Evolutionary conservation across 176 grass and related monocot genomes (phyloP).

Genomic region (Bonia amplexicaulis): DNA sequence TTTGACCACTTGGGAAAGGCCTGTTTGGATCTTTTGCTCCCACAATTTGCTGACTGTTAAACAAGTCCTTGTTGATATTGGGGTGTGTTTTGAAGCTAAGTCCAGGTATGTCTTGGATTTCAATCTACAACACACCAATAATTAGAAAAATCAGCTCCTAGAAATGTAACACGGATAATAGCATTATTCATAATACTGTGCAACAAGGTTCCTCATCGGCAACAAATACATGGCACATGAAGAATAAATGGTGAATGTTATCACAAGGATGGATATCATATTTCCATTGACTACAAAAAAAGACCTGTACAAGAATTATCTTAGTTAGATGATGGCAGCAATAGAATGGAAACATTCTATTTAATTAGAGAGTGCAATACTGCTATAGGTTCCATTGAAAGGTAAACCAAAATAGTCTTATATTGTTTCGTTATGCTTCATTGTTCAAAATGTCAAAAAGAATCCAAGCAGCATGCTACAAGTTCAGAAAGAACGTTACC

Average conservation of each 20-base stretch:
- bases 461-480: neutral
- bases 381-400: neutral
- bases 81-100: constrained; percentile 87
- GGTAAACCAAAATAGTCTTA: neutral
- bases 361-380: neutral
- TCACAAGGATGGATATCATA: neutral
- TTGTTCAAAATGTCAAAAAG: neutral
- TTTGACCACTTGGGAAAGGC: constrained; percentile 81
- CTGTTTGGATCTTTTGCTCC: constrained; percentile 87
- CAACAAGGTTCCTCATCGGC: neutral
- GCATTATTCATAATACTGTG: neutral
- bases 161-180: neutral
- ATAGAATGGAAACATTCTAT: neutral
- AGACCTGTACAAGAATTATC: neutral
- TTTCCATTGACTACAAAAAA: neutral
- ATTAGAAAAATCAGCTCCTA: constrained; percentile 13
- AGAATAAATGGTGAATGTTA: neutral
- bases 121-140: constrained; percentile 49
- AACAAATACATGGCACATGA: neutral
- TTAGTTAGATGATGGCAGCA: neutral
- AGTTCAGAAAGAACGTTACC: constrained; percentile 30
- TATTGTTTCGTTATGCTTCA: neutral
- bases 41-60: constrained; percentile 69
- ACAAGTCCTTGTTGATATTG: constrained; percentile 78
- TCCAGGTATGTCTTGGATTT: constrained; percentile 65